Percentiles rank a stretch among this genome's conserved stretches.
These are phyloP conservation scores for Quercus alba DNA, from an alignment of 306 rosid species.

Conservation along the genomic window DNA sequence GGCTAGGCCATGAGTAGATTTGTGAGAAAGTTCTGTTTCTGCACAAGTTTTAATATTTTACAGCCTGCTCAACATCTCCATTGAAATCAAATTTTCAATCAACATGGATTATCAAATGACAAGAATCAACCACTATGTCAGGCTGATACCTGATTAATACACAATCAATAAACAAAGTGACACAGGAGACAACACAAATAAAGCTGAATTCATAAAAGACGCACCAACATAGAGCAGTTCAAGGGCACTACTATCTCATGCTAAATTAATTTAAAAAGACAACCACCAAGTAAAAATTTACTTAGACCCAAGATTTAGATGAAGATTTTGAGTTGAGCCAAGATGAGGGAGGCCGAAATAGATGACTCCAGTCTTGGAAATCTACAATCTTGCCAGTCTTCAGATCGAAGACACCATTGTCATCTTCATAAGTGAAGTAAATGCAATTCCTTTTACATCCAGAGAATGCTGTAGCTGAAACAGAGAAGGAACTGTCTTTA, in stretches of 20 bases:
- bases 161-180: background rate
- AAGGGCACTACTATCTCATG: background rate
- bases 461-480: conserved; percentile 22
- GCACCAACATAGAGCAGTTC: background rate
- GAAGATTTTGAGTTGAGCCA: background rate
- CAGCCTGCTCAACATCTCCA: too few species aligned
- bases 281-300: background rate
- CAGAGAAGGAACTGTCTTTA: conserved; percentile 20
- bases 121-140: too few species aligned
- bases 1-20: too few species aligned
- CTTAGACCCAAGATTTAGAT: background rate
- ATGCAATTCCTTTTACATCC: conserved; percentile 30
- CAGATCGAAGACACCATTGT: background rate
- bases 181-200: background rate
- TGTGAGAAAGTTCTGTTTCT: too few species aligned
- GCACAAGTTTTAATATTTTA: too few species aligned
- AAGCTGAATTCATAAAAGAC: background rate
- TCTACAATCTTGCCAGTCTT: background rate
- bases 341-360: conserved; percentile 24
- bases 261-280: background rate
- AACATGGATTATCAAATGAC: too few species aligned
- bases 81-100: too few species aligned
- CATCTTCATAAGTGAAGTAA: background rate
- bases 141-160: too few species aligned
- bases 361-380: background rate